phyloP scores from a whole-genome alignment of 1,284 basidiomycete species.

The Sanghuangporus baumii region DNA sequence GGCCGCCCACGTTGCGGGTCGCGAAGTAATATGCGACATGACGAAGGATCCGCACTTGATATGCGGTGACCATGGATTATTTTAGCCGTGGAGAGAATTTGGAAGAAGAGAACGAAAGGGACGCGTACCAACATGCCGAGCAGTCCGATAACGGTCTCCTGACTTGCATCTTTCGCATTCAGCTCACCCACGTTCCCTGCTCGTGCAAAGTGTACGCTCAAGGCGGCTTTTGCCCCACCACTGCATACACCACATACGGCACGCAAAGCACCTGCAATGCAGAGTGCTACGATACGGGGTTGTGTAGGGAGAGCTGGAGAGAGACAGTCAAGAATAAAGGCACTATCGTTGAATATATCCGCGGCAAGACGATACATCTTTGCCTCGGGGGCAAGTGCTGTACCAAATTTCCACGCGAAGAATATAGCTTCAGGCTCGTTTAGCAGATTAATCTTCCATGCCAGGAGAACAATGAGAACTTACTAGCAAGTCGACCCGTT shows the following conservation, averaged over 20 bases:
- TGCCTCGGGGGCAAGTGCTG: constrained; percentile 60
- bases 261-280: constrained; percentile 49
- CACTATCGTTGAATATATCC: constrained; percentile 57
- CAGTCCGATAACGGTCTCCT: constrained; percentile 62
- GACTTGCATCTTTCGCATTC: constrained; percentile 66
- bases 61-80: background rate
- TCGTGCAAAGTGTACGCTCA: constrained; percentile 61
- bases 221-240: constrained; percentile 61
- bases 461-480: constrained; percentile 21
- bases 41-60: constrained; percentile 42
- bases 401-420: constrained; percentile 55
- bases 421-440: constrained; percentile 43
- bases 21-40: constrained; percentile 48
- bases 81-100: background rate
- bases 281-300: constrained; percentile 44
- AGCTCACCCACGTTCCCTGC: constrained; percentile 64
- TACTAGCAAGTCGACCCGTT: constrained; percentile 58
- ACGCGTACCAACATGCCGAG: constrained; percentile 59
- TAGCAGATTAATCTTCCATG: background rate
- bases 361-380: constrained; percentile 69
- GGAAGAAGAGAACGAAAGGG: background rate
- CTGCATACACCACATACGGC: constrained; percentile 56
- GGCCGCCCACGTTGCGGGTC: constrained; percentile 42
- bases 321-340: constrained; percentile 52
- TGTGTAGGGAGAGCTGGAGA: constrained; percentile 46